Base-by-base conservation (phyloP, 106 monocot genomes). In the Narthecium ossifragum region DNA sequence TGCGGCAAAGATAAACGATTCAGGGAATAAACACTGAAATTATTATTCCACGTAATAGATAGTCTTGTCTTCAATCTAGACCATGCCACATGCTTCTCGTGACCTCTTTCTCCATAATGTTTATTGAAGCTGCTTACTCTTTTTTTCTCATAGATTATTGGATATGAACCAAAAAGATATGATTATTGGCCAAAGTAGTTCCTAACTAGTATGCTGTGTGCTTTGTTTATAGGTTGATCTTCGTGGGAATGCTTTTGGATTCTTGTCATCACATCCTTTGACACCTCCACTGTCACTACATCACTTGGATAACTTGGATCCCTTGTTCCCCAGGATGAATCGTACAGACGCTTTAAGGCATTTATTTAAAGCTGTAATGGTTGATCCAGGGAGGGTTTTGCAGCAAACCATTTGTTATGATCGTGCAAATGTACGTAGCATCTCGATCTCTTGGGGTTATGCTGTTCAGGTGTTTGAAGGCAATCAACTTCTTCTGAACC, bases 371-470 rank as follows among this genome's bases (percentile, higher is more conserved):
- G 84, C 88, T 27, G 65, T 60, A 8, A 53, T 61, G 34, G 56
- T 48, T 40, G 88, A 93, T 51, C 79, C 81, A 61, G 69, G 50
- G 9, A 71, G 79, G 55, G 59, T 77, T 64, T 40, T 93, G 33
- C 93, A 93, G 57, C 88, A 88, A 62, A 77, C 67, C 17, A 72
- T 90, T 67, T 94, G 94, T 51, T 90, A 94, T 51, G 88, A 90
- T 45, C 55, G 22, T 8, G 57, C 13, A 1, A 60, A 22, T 6
- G 30, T 32, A 13, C 73, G 27, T 1, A 78, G 90, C 0, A 25
- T 94, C 38, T 94, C 94, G 1, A 45, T 94, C 60, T 75, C 90
- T 3, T 94, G 94, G 94, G 94, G 94, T 23, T 90, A 90, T 49
- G 53, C 64, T 13, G 73, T 88, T 75, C 82, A 85, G 51, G 63